phyloP scores from a whole-genome alignment of 306 rosid genomes.

The Luffa aegyptiaca region DNA sequence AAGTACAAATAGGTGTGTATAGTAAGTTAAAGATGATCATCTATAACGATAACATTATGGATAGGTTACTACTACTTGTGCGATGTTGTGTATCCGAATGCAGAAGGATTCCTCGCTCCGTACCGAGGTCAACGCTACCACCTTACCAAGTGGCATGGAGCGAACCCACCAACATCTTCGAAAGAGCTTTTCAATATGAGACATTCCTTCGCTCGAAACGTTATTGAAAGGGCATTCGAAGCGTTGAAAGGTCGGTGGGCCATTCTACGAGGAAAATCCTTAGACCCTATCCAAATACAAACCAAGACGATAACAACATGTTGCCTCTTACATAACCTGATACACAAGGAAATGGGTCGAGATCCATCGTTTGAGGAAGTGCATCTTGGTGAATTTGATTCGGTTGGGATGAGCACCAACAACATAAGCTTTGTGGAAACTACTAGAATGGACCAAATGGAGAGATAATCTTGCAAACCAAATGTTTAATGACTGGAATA shows the following conservation, averaged over 20 bases:
- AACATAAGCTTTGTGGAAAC: too few species aligned
- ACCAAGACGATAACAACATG: not conserved
- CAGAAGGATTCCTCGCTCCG: not conserved
- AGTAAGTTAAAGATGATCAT: too few species aligned
- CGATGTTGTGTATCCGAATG: not conserved
- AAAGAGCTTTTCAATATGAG: not conserved
- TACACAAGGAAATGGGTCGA: not conserved
- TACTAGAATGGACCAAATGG: not conserved
- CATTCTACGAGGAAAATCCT: not conserved
- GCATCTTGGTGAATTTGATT: not conserved
- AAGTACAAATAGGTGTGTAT: too few species aligned
- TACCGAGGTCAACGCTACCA: not conserved
- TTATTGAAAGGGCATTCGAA: not conserved
- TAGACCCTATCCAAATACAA: not conserved
- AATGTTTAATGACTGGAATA: not conserved
- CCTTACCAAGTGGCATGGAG: not conserved
- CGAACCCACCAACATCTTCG: not conserved
- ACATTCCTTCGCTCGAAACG: not conserved
- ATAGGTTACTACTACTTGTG: too few species aligned
- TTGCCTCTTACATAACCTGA: not conserved
- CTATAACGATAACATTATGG: too few species aligned
- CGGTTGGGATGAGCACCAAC: not conserved
- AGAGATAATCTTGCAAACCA: not conserved
- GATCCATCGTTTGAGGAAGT: not conserved
- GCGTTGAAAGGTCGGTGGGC: not conserved